Conservation (phyloP, 1,139 yeast genomes). For the Lodderomyces pseudojiufengensis region DNA sequence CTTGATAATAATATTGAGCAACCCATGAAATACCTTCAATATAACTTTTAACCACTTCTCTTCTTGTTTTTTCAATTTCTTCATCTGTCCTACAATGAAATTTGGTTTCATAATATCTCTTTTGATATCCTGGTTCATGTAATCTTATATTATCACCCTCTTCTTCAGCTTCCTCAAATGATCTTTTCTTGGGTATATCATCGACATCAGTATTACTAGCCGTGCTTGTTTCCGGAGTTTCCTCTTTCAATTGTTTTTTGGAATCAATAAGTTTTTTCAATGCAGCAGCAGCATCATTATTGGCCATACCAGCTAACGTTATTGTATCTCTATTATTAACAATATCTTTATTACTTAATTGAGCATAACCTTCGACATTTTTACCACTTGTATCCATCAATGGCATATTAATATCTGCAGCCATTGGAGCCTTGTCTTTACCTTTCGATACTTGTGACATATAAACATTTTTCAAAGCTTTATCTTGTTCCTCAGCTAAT, state of each 20-base stretch:
- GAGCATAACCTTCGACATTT: conserved; percentile 58
- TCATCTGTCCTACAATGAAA: conserved; percentile 56
- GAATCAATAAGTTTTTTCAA: conserved; percentile 46
- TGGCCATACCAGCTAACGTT: conserved; percentile 74
- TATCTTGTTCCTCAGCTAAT: conserved; percentile 40
- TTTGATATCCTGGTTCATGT: conserved; percentile 85
- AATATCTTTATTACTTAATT: conserved; percentile 68
- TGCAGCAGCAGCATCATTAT: conserved; percentile 65
- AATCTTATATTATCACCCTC: conserved; percentile 59
- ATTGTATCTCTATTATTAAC: conserved; percentile 64
- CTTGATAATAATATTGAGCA: conserved; percentile 87
- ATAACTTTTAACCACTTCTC: conserved; percentile 66
- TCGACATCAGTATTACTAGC: conserved; percentile 10
- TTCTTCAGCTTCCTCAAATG: conserved; percentile 15
- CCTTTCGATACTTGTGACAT: conserved; percentile 50
- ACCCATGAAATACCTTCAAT: conserved; percentile 98
- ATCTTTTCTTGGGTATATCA: conserved; percentile 16
- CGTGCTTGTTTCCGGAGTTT: conserved; percentile 26
- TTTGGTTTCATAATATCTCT: conserved; percentile 75
- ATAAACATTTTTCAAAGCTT: conserved; percentile 31
- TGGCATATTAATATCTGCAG: conserved; percentile 73
- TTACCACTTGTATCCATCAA: conserved; percentile 70
- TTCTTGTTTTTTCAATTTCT: conserved; percentile 54
- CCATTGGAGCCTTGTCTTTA: conserved; percentile 72
- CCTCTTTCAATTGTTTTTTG: conserved; percentile 15